These are phyloP conservation scores for Lathyrus sativus DNA, from an alignment of 306 rosid species.

Conservation along the genomic window DNA sequence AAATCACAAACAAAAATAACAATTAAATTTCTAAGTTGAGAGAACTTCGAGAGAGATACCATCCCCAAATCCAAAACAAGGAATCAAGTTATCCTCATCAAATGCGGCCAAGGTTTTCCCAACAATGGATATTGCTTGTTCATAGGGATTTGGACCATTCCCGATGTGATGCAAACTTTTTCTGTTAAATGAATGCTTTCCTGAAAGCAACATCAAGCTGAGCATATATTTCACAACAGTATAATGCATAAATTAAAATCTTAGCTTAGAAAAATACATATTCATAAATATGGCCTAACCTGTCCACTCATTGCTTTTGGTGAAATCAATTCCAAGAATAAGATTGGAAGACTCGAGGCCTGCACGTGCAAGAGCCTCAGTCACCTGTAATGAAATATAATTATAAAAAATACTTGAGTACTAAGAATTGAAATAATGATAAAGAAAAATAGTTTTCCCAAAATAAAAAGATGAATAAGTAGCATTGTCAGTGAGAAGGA, in stretches of 20 bases:
- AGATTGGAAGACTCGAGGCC: conserved; percentile 98
- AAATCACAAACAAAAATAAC: conserved; percentile 16
- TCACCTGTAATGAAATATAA: conserved; percentile 61
- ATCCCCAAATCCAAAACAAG: conserved; percentile 97
- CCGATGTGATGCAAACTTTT: conserved; percentile 88
- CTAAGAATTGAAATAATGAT: conserved; percentile 9
- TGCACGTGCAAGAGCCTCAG: conserved; percentile 86
- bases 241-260: conserved; percentile 7
- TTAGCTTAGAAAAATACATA: conserved; percentile 1
- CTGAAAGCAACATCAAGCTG: conserved; percentile 53
- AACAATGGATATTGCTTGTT: conserved; percentile 88
- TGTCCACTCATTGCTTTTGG: conserved; percentile 99
- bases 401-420: conserved; percentile 18
- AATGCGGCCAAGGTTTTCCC: conserved; percentile 88
- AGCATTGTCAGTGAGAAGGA: conserved; percentile 12
- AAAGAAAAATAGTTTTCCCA: neutral
- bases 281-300: conserved; percentile 48
- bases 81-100: conserved; percentile 92
- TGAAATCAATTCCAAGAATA: conserved; percentile 90
- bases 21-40: conserved; percentile 1
- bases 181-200: conserved; percentile 63
- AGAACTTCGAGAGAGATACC: conserved; percentile 53
- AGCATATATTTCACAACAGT: conserved; percentile 43
- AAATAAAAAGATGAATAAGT: conserved; percentile 30
- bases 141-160: conserved; percentile 73